Conservation (phyloP, 2,329 filamentous ascomycete species). For the Alternaria burnsii region DNA sequence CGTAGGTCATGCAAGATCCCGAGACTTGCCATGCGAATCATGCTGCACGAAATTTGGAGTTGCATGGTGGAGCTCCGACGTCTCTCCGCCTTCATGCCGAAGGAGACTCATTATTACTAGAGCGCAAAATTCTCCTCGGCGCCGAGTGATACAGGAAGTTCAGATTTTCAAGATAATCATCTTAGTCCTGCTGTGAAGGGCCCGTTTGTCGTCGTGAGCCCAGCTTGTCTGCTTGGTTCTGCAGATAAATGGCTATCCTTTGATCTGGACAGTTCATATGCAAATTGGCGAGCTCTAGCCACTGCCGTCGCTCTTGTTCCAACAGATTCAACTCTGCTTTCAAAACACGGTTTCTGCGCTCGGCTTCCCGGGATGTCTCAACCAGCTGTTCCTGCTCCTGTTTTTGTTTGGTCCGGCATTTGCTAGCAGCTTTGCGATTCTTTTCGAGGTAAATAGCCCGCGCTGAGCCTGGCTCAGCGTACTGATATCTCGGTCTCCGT, state of each 20-base stretch:
- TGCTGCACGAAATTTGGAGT: not conserved
- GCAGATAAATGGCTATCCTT: slow-evolving; percentile 35
- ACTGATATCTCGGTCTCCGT: slow-evolving; percentile 25
- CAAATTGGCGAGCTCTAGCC: slow-evolving; percentile 36
- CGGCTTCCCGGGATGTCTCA: slow-evolving; percentile 47
- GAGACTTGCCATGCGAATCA: not conserved
- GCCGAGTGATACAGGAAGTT: not conserved
- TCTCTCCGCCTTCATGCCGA: not conserved
- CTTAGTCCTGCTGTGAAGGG: not conserved
- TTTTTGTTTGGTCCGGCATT: slow-evolving; percentile 74
- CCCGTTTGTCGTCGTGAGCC: slow-evolving; percentile 1
- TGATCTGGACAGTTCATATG: slow-evolving; percentile 38
- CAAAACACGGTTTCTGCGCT: slow-evolving; percentile 38
- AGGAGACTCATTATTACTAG: too few species aligned
- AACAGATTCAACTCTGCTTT: slow-evolving; percentile 41
- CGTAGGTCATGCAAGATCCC: not conserved
- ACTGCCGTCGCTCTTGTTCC: slow-evolving; percentile 27
- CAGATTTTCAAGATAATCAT: not conserved
- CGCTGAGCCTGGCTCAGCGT: slow-evolving; percentile 37
- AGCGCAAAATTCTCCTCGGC: not conserved
- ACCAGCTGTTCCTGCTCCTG: slow-evolving; percentile 62
- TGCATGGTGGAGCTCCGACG: not conserved
- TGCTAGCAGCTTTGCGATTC: slow-evolving; percentile 75
- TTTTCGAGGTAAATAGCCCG: slow-evolving; percentile 63
- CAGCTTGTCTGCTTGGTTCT: slow-evolving; percentile 38